Evolutionary conservation across 139 green algal genomes (phyloP), one percentile per base, ranked within the genome.

Genomic region (Chlorella sp.): DNA sequence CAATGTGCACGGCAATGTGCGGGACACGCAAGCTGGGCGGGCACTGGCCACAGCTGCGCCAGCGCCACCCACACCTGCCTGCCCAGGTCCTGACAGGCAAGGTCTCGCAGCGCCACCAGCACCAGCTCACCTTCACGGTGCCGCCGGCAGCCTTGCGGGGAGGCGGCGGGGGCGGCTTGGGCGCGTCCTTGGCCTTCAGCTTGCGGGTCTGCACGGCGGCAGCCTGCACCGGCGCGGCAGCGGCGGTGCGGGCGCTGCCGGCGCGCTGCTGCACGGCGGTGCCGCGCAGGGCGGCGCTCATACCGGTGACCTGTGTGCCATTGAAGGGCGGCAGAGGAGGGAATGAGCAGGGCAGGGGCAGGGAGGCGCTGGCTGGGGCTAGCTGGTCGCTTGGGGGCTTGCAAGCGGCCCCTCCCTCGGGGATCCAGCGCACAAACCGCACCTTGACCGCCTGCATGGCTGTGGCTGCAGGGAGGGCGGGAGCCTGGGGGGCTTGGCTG

Each of bases 211-310:
- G 56, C 51, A 38, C 15, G 4, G 21, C 21, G 17, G 30, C 76
- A 9, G 60, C 76, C 57, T 73, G 76, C 57, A 82, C 76, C 23
- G 57, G n/a, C 4, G n/a, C 47, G 0, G 30, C 17, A 16, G 76
- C 15, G 57, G 60, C 57, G 25, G 36, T 23, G 60, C 76, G 34
- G 60, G 60, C 6, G 56, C 55, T 28, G 23, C 26, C 74, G 3
- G 74, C 74, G 26, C 57, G 36, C 36, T 57, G 76, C 78, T 83
- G 78, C 78, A 83, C 34, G 6, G 78, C 78, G 18, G 78, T 63
- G 63, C 78, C 78, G 11, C 78, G 78, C 78, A 83, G 38, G 39
- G 62, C 62, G 78, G 38, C 44, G 63, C 30, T 32, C 41, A 83
- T 75, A n/a, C 63, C 63, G 39, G 39, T 25, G 28, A 83, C 41